Base-by-base conservation (phyloP, 1,284 basidiomycete genomes). In the Tilletia setariae region DNA sequence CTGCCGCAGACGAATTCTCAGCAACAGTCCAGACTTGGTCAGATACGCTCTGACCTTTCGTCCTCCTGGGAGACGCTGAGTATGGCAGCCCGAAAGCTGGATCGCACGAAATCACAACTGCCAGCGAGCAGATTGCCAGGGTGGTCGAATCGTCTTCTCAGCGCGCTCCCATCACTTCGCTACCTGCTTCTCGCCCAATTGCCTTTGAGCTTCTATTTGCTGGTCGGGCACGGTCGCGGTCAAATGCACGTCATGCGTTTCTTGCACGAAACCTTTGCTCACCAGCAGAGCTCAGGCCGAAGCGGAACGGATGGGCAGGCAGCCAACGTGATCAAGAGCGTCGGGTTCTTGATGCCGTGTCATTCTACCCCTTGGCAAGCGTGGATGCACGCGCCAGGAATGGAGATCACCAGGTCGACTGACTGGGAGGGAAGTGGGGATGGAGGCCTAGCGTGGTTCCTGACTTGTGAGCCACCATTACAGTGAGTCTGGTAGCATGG, bases 291-390 rank as follows among this genome's bases (percentile, higher is more conserved):
- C 35, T 4, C 6, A 4, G 11, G 11, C 35, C 6, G 35, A 40
- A 6, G 4, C 6, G 35, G 11, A 40, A 40, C 35, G 11, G 65
- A 67, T 1, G 67, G 23, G 70, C 35, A 65, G 74, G 67, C 70
- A 64, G 9, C 70, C 89, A 32, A 86, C 2, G 88, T 1, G 68
- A 82, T 23, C 74, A 84, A 21, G 84, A 88, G 88, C 8, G 84
- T 96, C 16, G 93, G 91, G 0, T 90, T 93, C 71, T 84, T 98
- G 21, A 95, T 94, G 91, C 96, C 96, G 2, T 99, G 96, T 75
- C 96, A 99, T 84, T 96, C 93, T n/a, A 93, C 91, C 0, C 95
- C 95, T 1, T 95, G 93, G 86, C 91, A 93, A 78, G 90, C 93
- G 3, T 91, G 94, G 83, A 83, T 98, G 23, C 95, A 98, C 79